Evolutionary conservation across 228 moss, liverwort and hornwort species (phyloP).

Genomic region (Sphagnum fallax): DNA sequence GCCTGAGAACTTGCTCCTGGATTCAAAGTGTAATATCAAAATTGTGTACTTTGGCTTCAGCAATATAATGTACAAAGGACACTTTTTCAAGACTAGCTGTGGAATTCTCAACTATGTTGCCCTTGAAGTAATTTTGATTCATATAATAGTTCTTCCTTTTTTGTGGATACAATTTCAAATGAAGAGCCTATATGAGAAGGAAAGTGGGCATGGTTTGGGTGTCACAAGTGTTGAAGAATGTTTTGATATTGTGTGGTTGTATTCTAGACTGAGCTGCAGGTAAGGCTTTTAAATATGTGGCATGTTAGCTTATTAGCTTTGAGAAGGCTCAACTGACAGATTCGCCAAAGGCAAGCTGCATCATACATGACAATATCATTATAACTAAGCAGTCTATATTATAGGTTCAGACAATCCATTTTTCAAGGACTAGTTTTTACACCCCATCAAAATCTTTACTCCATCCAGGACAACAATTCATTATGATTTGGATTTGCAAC

Average conservation of each 20-base stretch:
- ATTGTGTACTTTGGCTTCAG: slow-evolving; percentile 58
- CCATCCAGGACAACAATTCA: too few relatives aligned
- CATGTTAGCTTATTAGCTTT: slow-evolving; percentile 15
- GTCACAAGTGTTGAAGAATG: slow-evolving; percentile 16
- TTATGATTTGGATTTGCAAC: too few relatives aligned
- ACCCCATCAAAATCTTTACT: too few relatives aligned
- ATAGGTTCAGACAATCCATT: too few relatives aligned
- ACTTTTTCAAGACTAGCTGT: slow-evolving; percentile 58
- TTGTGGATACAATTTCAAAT: slow-evolving; percentile 7
- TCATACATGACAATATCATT: slow-evolving; percentile 10
- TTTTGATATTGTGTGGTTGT: slow-evolving; percentile 41
- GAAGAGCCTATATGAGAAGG: slow-evolving; percentile 6
- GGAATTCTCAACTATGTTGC: slow-evolving; percentile 64
- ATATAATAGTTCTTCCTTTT: not conserved
- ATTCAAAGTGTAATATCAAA: slow-evolving; percentile 43
- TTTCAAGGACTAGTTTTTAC: too few relatives aligned
- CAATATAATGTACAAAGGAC: slow-evolving; percentile 49
- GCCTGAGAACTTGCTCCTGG: slow-evolving; percentile 48
- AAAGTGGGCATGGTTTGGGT: not conserved
- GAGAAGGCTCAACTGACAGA: slow-evolving; percentile 19
- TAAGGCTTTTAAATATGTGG: slow-evolving; percentile 18
- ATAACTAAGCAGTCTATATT: slow-evolving; percentile 11
- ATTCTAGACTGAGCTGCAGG: slow-evolving; percentile 35
- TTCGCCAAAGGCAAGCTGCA: slow-evolving; percentile 33
- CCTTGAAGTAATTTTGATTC: slow-evolving; percentile 29